Conservation (phyloP, 2,329 filamentous ascomycete genomes). For the Aspergillus bombycis region DNA sequence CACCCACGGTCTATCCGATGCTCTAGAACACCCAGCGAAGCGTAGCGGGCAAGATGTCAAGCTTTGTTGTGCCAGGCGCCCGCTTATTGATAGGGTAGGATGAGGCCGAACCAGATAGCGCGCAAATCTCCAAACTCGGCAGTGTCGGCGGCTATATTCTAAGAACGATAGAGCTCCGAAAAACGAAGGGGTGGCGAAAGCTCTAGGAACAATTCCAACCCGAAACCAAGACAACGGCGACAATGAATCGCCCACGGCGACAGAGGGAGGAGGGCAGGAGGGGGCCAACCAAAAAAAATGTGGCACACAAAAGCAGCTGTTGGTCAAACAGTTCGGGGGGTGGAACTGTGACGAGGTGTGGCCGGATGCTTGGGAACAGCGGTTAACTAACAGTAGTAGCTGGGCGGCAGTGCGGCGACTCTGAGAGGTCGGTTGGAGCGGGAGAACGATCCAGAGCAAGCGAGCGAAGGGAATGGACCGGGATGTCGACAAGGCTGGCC, state of each 20-base stretch:
- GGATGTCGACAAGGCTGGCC: slow-evolving; percentile 19
- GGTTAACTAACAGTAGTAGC: slow-evolving; percentile 28
- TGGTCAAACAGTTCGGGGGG: slow-evolving; percentile 18
- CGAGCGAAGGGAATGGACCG: slow-evolving; percentile 27
- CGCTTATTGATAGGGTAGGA: slow-evolving; percentile 6
- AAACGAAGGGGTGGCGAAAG: slow-evolving; percentile 12
- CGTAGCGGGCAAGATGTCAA: slow-evolving; percentile 15
- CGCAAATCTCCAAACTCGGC: slow-evolving; percentile 15
- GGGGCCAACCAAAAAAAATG: slow-evolving; percentile 14
- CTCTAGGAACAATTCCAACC: not conserved
- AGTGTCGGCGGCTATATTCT: slow-evolving; percentile 23
- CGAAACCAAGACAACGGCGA: slow-evolving; percentile 3
- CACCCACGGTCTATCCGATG: slow-evolving; percentile 8
- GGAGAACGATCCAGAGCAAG: slow-evolving; percentile 25
- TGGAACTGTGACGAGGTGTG: slow-evolving; percentile 20
- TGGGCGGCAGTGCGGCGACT: slow-evolving; percentile 29
- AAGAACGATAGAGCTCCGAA: slow-evolving; percentile 6
- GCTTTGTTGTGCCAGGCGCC: slow-evolving; percentile 14
- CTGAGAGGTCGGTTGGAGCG: slow-evolving; percentile 25
- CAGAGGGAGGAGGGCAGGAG: slow-evolving; percentile 10
- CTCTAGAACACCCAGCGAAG: slow-evolving; percentile 11
- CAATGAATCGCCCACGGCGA: slow-evolving; percentile 12
- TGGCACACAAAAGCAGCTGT: slow-evolving; percentile 13
- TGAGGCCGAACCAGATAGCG: slow-evolving; percentile 20
- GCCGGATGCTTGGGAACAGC: slow-evolving; percentile 25